Percentiles rank a stretch among this genome's conserved stretches.
phyloP scores from a whole-genome alignment of 805 yeast genomes.

The Candida lessepsii region DNA sequence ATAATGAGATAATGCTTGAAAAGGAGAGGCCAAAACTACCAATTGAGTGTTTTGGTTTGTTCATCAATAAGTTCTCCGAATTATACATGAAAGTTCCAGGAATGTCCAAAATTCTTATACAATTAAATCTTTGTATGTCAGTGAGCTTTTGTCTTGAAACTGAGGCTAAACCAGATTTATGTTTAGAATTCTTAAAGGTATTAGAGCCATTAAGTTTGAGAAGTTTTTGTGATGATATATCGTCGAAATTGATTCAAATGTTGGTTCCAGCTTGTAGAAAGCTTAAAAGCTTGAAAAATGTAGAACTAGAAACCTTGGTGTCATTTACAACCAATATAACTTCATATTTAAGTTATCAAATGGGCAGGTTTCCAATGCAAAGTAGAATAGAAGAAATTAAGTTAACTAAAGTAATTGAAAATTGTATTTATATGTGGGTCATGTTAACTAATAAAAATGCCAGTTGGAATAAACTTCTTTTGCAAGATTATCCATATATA shows the following conservation, averaged over 20 bases:
- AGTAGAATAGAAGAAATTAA: constrained; percentile 21
- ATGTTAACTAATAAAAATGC: constrained; percentile 16
- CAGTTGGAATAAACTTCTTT: constrained; percentile 36
- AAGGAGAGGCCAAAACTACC: constrained; percentile 17
- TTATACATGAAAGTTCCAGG: constrained; percentile 19
- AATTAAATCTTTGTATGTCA: constrained; percentile 12
- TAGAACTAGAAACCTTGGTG: background rate
- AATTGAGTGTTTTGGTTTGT: constrained; percentile 16
- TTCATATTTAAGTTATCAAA: constrained; percentile 23
- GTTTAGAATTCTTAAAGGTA: background rate
- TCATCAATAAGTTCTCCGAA: constrained; percentile 16
- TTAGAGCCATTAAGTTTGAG: constrained; percentile 3
- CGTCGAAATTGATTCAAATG: constrained; percentile 2
- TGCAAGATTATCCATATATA: constrained; percentile 39
- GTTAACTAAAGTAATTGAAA: constrained; percentile 25
- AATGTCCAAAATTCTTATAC: constrained; percentile 17
- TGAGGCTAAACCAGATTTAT: background rate
- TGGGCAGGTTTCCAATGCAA: constrained; percentile 37
- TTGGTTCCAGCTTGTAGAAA: constrained; percentile 1
- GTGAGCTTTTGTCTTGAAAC: constrained; percentile 6
- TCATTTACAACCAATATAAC: constrained; percentile 6
- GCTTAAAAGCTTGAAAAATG: background rate
- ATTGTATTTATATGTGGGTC: constrained; percentile 32
- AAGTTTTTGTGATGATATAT: constrained; percentile 7
- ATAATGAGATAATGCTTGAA: constrained; percentile 17